These are phyloP conservation scores for Lagenidium giganteum DNA, from an alignment of 352 stramenopile genomes.

Conservation along the genomic window DNA sequence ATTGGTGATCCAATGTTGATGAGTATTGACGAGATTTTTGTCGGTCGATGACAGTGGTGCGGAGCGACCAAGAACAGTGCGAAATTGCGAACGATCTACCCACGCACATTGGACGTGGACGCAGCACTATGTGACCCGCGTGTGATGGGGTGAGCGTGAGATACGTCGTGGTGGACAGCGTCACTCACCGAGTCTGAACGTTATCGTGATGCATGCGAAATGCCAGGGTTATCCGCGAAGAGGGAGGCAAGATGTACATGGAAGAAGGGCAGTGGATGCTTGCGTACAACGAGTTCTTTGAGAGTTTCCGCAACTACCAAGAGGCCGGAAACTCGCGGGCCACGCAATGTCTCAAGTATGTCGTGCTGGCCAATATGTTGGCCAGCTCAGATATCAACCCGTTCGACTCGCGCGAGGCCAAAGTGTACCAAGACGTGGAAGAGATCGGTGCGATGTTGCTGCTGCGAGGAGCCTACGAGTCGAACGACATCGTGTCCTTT, in stretches of 20 bases:
- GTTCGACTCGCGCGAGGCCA: slow-evolving; percentile 92
- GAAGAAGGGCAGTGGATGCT: slow-evolving; percentile 84
- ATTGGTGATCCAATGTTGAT: neutral
- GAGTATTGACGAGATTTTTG: neutral
- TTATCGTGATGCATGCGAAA: too few relatives aligned
- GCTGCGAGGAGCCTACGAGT: slow-evolving; percentile 62
- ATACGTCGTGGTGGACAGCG: neutral
- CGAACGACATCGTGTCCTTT: slow-evolving; percentile 92
- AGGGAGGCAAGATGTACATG: slow-evolving; percentile 93
- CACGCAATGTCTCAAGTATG: slow-evolving; percentile 90
- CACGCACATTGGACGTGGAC: slow-evolving; percentile 87
- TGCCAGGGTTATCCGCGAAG: slow-evolving; percentile 79
- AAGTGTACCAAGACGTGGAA: slow-evolving; percentile 84
- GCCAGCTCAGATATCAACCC: slow-evolving; percentile 91
- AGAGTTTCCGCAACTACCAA: slow-evolving; percentile 92
- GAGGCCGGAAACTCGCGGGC: slow-evolving; percentile 86
- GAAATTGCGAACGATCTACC: slow-evolving; percentile 87
- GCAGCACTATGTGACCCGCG: slow-evolving; percentile 85
- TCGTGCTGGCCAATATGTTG: slow-evolving; percentile 92
- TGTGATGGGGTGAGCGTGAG: slow-evolving; percentile 81
- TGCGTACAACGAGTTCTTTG: slow-evolving; percentile 93
- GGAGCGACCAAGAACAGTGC: slow-evolving; percentile 83
- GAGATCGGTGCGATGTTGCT: slow-evolving; percentile 78
- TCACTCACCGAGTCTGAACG: neutral
- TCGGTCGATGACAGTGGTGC: slow-evolving; percentile 48